Percentiles rank a stretch among this genome's conserved stretches.
Conservation (phyloP, 2,329 filamentous ascomycete genomes). For the Paecilomyces formosus region DNA sequence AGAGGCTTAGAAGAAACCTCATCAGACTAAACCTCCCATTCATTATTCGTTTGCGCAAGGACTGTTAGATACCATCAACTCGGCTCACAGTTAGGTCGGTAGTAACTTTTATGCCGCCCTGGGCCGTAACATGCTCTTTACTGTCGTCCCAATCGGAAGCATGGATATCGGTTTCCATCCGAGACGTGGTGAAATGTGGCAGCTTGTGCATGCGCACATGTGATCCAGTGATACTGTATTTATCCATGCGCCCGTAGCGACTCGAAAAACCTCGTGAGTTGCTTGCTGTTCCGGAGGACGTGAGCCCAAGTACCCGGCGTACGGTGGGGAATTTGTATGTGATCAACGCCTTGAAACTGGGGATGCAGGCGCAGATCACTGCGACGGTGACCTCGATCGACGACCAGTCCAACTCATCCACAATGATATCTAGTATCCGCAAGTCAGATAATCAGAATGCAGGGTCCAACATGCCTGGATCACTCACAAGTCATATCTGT, state of each 20-base stretch:
- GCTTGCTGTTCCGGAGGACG: constrained; percentile 5
- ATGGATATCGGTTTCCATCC: constrained; percentile 1
- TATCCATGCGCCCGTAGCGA: constrained; percentile 7
- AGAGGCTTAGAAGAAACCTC: neutral
- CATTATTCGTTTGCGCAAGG: neutral
- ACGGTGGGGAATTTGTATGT: constrained; percentile 7
- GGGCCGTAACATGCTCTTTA: neutral
- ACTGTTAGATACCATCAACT: neutral
- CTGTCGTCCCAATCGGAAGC: constrained; percentile 1
- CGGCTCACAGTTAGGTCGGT: constrained; percentile 2
- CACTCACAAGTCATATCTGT: constrained; percentile 14
- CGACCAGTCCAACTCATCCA: constrained; percentile 14
- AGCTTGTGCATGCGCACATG: neutral
- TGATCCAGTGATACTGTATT: neutral
- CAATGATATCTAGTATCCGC: constrained; percentile 8
- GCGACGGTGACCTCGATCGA: constrained; percentile 13
- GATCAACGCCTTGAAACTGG: constrained; percentile 13
- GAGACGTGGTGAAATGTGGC: neutral
- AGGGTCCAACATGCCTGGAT: neutral
- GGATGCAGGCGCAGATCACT: constrained; percentile 15
- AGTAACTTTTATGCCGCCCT: constrained; percentile 1
- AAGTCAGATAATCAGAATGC: neutral
- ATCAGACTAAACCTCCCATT: neutral
- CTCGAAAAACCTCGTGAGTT: constrained; percentile 9
- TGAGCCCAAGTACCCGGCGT: constrained; percentile 8